Evolutionary conservation across 2,329 filamentous ascomycete species (phyloP).

Genomic region (Rhynchosporium secalis): DNA sequence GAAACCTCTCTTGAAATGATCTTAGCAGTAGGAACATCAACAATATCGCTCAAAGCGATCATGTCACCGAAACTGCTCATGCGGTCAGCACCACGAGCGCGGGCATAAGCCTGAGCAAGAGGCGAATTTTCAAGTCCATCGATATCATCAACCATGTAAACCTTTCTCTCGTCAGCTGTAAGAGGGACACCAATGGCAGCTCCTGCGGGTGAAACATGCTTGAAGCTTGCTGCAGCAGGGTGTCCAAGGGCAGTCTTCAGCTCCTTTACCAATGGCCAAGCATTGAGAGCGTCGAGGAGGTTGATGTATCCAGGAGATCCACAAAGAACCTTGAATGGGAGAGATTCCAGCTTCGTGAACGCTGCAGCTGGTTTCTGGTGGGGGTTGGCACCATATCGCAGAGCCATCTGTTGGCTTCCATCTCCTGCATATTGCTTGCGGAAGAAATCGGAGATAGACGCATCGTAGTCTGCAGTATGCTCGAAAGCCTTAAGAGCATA

Average conservation of each 20-base stretch:
- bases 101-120: constrained; percentile 92
- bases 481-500: constrained; percentile 98
- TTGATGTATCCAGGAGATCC: constrained; percentile 97
- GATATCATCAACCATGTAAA: constrained; percentile 98
- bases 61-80: constrained; percentile 99
- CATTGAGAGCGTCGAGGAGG: constrained; percentile 91
- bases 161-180: constrained; percentile 85
- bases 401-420: constrained; percentile 76
- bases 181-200: constrained; percentile 91
- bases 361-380: constrained; percentile 97
- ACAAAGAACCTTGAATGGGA: constrained; percentile 93
- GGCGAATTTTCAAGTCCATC: constrained; percentile 80
- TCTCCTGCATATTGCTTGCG: constrained; percentile 91
- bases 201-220: constrained; percentile 96
- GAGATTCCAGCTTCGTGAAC: constrained; percentile 67
- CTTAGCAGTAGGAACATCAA: constrained; percentile 90
- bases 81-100: constrained; percentile 91
- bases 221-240: constrained; percentile 95
- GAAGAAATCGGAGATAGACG: constrained; percentile 95
- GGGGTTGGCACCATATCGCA: constrained; percentile 95
- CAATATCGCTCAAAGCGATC: constrained; percentile 87
- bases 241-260: constrained; percentile 83
- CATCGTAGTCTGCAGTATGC: constrained; percentile 96
- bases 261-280: constrained; percentile 96
- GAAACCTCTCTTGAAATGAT: constrained; percentile 98